A percentile compares a stretch with the other conserved stretches of the same genome.
phyloP scores from a whole-genome alignment of 306 rosid genomes.

The Datisca glomerata region DNA sequence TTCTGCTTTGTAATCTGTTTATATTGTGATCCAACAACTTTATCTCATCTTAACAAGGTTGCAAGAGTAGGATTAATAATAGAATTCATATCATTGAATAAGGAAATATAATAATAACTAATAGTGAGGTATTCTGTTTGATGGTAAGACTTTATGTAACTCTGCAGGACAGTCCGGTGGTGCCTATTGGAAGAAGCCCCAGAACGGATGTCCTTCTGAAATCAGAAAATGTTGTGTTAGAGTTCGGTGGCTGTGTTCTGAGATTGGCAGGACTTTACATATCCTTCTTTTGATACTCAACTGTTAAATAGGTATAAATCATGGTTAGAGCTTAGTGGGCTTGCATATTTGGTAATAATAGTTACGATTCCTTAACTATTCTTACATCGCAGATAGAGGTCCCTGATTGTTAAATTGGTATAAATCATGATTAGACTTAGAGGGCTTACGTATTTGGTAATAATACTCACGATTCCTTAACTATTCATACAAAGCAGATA shows the following conservation, averaged over 20 bases:
- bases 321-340: too few relatives aligned
- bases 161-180: slow-evolving; percentile 63
- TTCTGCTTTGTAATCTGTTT: too few relatives aligned
- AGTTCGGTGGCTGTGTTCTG: slow-evolving; percentile 68
- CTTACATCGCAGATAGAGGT: too few relatives aligned
- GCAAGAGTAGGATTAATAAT: too few relatives aligned
- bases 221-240: slow-evolving; percentile 70
- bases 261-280: slow-evolving; percentile 89
- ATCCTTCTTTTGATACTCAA: slow-evolving; percentile 69
- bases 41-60: too few relatives aligned
- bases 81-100: too few relatives aligned
- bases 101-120: too few relatives aligned
- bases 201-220: slow-evolving; percentile 77
- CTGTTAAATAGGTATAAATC: too few relatives aligned
- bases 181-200: slow-evolving; percentile 84
- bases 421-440: slow-evolving; percentile 15
- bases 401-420: too few relatives aligned
- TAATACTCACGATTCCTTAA: slow-evolving; percentile 43
- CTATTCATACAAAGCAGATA: slow-evolving; percentile 56
- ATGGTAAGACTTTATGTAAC: slow-evolving; percentile 10
- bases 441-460: slow-evolving; percentile 5
- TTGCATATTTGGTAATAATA: too few relatives aligned
- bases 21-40: too few relatives aligned
- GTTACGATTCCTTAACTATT: too few relatives aligned
- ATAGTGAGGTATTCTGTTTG: slow-evolving; percentile 6